phyloP scores from a whole-genome alignment of 2,329 filamentous ascomycete genomes.

The Colletotrichum phormii region DNA sequence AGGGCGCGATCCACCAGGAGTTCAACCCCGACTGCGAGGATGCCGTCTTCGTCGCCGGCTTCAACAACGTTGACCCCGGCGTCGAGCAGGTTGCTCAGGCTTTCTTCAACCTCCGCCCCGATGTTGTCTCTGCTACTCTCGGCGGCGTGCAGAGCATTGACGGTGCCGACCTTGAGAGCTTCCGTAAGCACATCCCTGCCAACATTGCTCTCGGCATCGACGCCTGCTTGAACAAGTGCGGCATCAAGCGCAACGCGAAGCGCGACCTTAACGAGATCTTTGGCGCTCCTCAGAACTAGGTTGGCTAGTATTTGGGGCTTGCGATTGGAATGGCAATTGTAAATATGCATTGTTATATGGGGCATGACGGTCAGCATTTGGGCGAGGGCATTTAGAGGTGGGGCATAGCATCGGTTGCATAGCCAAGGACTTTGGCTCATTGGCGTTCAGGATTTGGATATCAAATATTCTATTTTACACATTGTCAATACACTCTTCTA shows the following conservation, averaged over 20 bases:
- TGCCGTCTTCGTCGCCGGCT: conserved; percentile 61
- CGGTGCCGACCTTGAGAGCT: conserved; percentile 53
- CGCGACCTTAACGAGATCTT: conserved; percentile 42
- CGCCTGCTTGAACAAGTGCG: conserved; percentile 61
- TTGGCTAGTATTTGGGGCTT: not conserved
- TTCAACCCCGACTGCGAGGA: conserved; percentile 63
- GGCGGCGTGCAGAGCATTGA: conserved; percentile 50
- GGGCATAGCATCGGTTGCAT: not conserved
- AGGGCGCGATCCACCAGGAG: conserved; percentile 62
- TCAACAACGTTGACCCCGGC: conserved; percentile 59
- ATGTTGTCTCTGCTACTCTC: conserved; percentile 55
- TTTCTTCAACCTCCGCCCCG: conserved; percentile 55
- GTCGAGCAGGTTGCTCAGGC: conserved; percentile 59
- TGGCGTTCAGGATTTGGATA: not conserved
- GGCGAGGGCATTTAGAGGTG: not conserved
- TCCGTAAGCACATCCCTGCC: conserved; percentile 54
- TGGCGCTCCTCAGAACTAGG: not conserved
- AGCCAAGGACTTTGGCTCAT: not conserved
- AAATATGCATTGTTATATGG: not conserved
- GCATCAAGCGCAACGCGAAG: conserved; percentile 51
- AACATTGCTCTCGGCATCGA: conserved; percentile 65
- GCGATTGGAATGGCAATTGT: not conserved
- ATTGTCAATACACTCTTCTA: not conserved
- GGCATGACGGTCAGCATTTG: not conserved
- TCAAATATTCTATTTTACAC: not conserved